phyloP scores from a whole-genome alignment of 2,329 filamentous ascomycete genomes.

The Chaetomiaceae sp. region DNA sequence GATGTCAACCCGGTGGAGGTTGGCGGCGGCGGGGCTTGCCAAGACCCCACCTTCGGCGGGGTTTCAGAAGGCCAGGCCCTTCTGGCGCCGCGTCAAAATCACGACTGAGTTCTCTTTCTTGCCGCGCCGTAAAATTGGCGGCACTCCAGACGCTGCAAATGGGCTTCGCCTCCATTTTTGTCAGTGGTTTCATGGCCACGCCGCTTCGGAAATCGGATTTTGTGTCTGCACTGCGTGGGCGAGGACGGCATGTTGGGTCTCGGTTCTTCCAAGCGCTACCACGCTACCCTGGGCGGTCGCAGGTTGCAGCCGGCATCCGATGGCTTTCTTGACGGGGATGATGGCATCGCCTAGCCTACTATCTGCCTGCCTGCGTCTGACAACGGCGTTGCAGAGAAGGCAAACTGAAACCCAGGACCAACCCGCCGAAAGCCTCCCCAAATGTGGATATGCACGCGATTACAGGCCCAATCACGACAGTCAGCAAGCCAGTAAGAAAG shows the following conservation, averaged over 20 bases:
- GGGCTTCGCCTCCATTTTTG: constrained; percentile 10
- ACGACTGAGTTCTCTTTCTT: no score
- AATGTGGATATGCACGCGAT: constrained; percentile 3
- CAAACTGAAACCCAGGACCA: background rate
- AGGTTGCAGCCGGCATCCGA: no score
- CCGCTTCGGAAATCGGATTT: background rate
- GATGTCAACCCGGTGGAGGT: no score
- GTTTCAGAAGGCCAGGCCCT: background rate
- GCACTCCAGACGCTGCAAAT: constrained; percentile 6
- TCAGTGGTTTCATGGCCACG: no score
- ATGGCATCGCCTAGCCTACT: background rate
- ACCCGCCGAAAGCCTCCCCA: no score
- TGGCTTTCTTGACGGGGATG: no score
- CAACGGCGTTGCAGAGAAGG: background rate
- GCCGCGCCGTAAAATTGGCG: constrained; percentile 4
- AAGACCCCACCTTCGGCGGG: no score
- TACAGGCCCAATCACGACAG: background rate
- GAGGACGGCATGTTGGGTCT: constrained; percentile 3
- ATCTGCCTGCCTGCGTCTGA: background rate
- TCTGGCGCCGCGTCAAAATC: no score
- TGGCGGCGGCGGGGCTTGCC: background rate
- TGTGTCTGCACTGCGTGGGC: background rate
- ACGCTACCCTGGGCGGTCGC: no score
- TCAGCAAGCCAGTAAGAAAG: background rate
- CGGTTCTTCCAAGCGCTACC: background rate